phyloP scores from a whole-genome alignment of 179 eudicot genomes.

The Silene vulgaris region DNA sequence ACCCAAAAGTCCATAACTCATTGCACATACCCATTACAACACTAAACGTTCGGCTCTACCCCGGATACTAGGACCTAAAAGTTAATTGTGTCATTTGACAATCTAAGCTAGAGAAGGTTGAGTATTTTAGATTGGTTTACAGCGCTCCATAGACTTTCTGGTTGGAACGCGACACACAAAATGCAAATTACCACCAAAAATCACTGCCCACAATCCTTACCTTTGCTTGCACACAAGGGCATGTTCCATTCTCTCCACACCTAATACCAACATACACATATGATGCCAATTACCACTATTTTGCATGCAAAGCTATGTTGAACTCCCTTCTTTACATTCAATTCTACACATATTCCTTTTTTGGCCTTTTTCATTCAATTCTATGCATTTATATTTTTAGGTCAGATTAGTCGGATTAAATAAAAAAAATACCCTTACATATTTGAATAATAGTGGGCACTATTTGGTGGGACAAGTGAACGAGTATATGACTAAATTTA shows the following conservation, averaged over 20 bases:
- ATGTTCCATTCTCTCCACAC: background rate
- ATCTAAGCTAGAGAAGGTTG: background rate
- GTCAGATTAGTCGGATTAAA: too few species aligned
- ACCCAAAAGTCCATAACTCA: background rate
- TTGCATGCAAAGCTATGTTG: background rate
- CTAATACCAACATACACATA: background rate
- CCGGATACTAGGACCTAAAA: background rate
- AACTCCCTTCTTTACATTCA: too few species aligned
- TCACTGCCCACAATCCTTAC: background rate
- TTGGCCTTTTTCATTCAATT: too few species aligned
- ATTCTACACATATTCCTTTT: too few species aligned
- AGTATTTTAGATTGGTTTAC: background rate
- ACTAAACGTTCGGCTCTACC: background rate
- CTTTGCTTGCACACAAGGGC: background rate
- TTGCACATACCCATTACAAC: background rate
- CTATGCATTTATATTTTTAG: too few species aligned
- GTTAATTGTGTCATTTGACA: background rate
- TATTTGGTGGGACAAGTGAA: too few species aligned
- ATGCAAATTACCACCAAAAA: background rate
- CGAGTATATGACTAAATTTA: too few species aligned
- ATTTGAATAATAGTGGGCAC: too few species aligned
- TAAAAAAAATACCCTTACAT: too few species aligned
- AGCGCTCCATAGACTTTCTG: background rate
- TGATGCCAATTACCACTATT: background rate
- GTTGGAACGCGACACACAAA: constrained; percentile 1